phyloP scores from a whole-genome alignment of 306 rosid genomes.

The Acacia confusa region DNA sequence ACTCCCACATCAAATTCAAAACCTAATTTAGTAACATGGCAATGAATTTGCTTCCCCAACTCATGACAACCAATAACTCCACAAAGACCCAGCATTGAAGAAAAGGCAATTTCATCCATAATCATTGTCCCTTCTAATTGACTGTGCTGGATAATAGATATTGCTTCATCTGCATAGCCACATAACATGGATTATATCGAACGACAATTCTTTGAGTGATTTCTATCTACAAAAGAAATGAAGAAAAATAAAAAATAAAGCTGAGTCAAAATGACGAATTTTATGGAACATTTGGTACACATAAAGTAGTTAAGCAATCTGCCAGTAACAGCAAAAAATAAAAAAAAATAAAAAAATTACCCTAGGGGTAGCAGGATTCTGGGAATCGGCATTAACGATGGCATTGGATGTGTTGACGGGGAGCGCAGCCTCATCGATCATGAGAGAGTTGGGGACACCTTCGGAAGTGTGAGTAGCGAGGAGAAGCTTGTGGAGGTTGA shows the following conservation, averaged over 20 bases:
- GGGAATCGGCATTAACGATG: conserved; percentile 24
- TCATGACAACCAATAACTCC: conserved; percentile 73
- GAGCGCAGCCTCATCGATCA: conserved; percentile 68
- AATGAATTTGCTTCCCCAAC: conserved; percentile 83
- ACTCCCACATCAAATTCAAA: conserved; percentile 56
- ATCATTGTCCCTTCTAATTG: conserved; percentile 55
- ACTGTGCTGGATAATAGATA: conserved; percentile 55
- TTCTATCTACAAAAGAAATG: conserved; percentile 52
- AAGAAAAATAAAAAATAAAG: background rate
- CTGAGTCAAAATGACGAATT: background rate
- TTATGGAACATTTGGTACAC: conserved; percentile 43
- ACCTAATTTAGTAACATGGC: conserved; percentile 63
- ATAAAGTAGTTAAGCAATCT: background rate
- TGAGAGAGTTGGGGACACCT: conserved; percentile 64
- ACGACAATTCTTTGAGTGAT: conserved; percentile 61
- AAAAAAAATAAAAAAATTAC: conserved; percentile 31
- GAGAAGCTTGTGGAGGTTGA: conserved; percentile 64
- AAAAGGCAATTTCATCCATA: conserved; percentile 68
- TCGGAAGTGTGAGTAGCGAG: conserved; percentile 84
- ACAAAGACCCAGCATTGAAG: conserved; percentile 66
- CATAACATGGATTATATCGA: conserved; percentile 68
- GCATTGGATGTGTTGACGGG: conserved; percentile 45
- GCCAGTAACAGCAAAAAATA: background rate
- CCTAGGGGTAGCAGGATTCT: conserved; percentile 55
- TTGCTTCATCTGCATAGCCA: conserved; percentile 72